Evolutionary conservation across 2,329 filamentous ascomycete species (phyloP).

Genomic region (Cytospora paraplurivora): DNA sequence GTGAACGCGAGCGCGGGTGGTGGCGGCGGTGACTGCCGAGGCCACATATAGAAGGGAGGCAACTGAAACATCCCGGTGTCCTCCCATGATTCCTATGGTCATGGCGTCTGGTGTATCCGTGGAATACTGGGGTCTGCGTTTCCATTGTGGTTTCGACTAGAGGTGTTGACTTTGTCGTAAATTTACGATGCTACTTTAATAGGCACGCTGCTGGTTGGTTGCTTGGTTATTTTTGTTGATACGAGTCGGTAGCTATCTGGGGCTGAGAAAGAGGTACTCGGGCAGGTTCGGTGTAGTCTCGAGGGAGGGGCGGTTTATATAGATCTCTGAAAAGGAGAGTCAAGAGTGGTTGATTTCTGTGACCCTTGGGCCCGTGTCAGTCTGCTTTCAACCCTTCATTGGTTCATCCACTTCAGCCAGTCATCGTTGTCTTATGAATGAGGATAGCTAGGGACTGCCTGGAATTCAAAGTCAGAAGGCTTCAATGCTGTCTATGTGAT

Average conservation of each 20-base stretch:
- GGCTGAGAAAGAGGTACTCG: neutral
- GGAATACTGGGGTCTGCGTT: neutral
- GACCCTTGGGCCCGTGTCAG: neutral
- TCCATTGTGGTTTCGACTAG: neutral
- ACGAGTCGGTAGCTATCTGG: neutral
- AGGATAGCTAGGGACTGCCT: neutral
- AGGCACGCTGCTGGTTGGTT: neutral
- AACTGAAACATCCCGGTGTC: neutral
- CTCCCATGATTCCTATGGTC: neutral
- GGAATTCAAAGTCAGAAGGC: neutral
- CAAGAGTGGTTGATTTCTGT: neutral
- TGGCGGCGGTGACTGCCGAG: neutral
- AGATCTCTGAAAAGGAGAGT: neutral
- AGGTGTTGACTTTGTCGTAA: neutral
- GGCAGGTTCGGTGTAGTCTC: too few species aligned
- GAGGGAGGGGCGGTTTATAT: too few species aligned
- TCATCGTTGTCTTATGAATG: neutral
- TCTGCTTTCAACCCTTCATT: neutral
- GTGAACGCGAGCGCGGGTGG: neutral
- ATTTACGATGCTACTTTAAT: neutral
- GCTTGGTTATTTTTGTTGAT: neutral
- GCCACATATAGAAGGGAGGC: neutral
- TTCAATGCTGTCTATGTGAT: slow-evolving; percentile 5
- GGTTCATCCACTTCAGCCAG: neutral
- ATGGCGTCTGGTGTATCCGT: neutral